These are phyloP conservation scores for Diaporthe sp. DNA, from an alignment of 2,329 filamentous ascomycete species.

Conservation along the genomic window DNA sequence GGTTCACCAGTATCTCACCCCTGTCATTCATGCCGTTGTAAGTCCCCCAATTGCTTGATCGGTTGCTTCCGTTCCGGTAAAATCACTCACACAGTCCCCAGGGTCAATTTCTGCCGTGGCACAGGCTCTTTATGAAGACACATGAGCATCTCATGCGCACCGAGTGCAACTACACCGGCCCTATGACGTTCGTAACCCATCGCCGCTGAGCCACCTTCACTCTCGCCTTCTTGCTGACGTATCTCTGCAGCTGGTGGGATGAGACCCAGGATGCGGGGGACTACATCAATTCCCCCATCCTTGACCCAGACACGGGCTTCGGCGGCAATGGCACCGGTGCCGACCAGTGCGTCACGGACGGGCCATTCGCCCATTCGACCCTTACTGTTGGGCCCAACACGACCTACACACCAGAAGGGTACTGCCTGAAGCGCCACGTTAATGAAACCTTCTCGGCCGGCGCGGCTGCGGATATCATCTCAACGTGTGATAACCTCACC, in stretches of 20 bases:
- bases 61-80: not conserved
- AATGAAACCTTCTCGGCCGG: conserved; percentile 5
- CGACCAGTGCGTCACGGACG: conserved; percentile 52
- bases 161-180: conserved; percentile 48
- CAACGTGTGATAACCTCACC: not conserved
- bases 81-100: not conserved
- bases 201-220: not conserved
- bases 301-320: conserved; percentile 48
- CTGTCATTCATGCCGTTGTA: conserved; percentile 48
- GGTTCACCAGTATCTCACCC: conserved; percentile 48
- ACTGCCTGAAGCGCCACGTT: conserved; percentile 55
- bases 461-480: not conserved
- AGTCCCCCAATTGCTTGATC: not conserved
- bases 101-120: conserved; percentile 53
- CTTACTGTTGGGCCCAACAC: conserved; percentile 51
- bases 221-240: not conserved
- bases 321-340: conserved; percentile 45
- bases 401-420: conserved; percentile 52
- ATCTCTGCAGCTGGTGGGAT: not conserved
- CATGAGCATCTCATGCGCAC: conserved; percentile 50
- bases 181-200: not conserved
- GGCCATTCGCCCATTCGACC: conserved; percentile 52
- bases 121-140: conserved; percentile 51
- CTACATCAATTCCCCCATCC: conserved; percentile 47
- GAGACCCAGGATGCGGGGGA: conserved; percentile 50